Base-by-base conservation (phyloP, 208 protist species). In the Leishmania aethiopica region DNA sequence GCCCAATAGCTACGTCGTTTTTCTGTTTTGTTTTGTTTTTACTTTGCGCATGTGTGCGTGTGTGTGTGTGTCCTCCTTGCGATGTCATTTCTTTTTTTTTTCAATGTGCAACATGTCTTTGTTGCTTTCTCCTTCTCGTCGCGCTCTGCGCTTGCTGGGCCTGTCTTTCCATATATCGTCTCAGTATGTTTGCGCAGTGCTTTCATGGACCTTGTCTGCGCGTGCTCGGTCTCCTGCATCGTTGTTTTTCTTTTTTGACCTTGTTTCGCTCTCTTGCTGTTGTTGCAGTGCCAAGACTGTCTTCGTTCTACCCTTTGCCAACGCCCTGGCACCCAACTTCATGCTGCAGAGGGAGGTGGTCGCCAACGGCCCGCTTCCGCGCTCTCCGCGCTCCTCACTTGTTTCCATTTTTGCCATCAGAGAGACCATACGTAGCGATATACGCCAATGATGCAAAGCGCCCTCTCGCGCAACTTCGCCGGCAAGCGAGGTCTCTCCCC, bases 61-160 rank as follows among this genome's bases (percentile, higher is more conserved):
- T 35, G 62, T 45, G 59, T 79, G 75, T 40, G 37, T 40, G 37
- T 7, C 7, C 17, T 57, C 19, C 53, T 42, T 47, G n/a, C 69
- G 15, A 49, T 71, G 79, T 59, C 67, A 55, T 60, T 60, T 78
- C 28, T 32, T 78, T 37, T 17, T 62, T 78, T 1, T 78, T 28
- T 78, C n/a, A 25, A 47, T 64, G 28, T 75, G 47, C 22, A 57
- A 1, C 51, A 55, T 40, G 3, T 1, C 57, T 28, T 7, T 28
- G 17, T 57, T 57, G 3, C 22, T 5, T 57, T 57, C 19, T 57
- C 11, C n/a, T 22, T 17, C 40, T 35, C 1, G 51, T 55, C 51
- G 51, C 51, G 60, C n/a, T 19, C 60, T 66, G n/a, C 2, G 60
- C 28, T 37, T 37, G n/a, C 60, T 66, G 60, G n/a, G 11, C 25